Evolutionary conservation across 805 yeast species (phyloP).

Genomic region (Sugiyamaella smithiae): DNA sequence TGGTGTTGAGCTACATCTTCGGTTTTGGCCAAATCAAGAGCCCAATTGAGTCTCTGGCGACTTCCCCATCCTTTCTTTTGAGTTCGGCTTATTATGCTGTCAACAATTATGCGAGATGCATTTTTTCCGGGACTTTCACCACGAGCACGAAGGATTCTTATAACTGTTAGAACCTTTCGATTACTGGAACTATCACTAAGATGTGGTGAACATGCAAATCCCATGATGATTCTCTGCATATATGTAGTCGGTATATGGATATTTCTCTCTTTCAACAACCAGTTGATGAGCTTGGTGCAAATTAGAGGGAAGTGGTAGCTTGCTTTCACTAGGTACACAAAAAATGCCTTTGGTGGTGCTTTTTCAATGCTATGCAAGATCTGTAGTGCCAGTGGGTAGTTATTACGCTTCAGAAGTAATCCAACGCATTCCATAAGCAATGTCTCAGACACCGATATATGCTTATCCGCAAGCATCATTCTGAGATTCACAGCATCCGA

Average conservation of each 20-base stretch:
- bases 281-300: conserved; percentile 20
- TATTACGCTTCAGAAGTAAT: not conserved
- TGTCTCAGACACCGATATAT: conserved; percentile 21
- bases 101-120: conserved; percentile 24
- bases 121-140: conserved; percentile 7
- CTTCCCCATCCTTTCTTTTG: conserved; percentile 25
- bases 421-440: conserved; percentile 11
- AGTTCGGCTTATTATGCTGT: conserved; percentile 26
- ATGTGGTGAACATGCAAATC: conserved; percentile 20
- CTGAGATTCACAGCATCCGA: conserved; percentile 10
- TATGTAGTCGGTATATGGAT: conserved; percentile 20
- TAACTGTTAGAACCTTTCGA: conserved; percentile 23
- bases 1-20: conserved; percentile 24
- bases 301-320: conserved; percentile 26
- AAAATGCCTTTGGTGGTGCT: conserved; percentile 14
- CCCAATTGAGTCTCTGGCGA: conserved; percentile 30
- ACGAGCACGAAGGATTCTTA: conserved; percentile 20
- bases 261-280: conserved; percentile 23
- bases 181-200: conserved; percentile 27
- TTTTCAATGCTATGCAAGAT: conserved; percentile 14
- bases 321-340: conserved; percentile 21
- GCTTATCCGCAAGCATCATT: conserved; percentile 6
- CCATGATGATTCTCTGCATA: conserved; percentile 25
- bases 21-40: conserved; percentile 26
- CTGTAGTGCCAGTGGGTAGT: conserved; percentile 16